These are phyloP conservation scores for Dryas alaskensis DNA, from an alignment of 306 rosid genomes.

Conservation along the genomic window DNA sequence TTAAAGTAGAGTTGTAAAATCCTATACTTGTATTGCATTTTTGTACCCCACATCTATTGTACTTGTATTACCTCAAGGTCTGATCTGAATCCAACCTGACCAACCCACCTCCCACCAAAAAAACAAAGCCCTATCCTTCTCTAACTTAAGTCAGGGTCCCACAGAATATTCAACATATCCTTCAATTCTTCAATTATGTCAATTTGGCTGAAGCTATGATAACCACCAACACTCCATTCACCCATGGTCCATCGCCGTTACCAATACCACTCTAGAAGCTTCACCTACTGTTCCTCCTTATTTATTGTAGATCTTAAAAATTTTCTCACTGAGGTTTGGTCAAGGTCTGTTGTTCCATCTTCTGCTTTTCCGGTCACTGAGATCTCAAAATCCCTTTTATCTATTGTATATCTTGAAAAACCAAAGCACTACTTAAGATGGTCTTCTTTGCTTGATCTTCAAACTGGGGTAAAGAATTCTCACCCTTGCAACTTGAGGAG, in stretches of 20 bases:
- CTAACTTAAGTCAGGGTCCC: too few species aligned
- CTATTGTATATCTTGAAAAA: not conserved
- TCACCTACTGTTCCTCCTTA: not conserved
- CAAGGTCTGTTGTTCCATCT: not conserved
- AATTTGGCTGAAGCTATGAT: too few species aligned
- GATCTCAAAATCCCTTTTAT: not conserved
- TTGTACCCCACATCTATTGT: too few species aligned
- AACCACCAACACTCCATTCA: too few species aligned
- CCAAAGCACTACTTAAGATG: not conserved
- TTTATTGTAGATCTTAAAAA: not conserved
- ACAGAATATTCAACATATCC: too few species aligned
- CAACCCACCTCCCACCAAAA: too few species aligned
- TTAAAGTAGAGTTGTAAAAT: too few species aligned
- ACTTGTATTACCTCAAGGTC: too few species aligned
- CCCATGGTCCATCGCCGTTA: not conserved
- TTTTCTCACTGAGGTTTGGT: not conserved
- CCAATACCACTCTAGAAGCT: not conserved
- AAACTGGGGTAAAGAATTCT: not conserved
- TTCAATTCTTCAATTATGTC: too few species aligned
- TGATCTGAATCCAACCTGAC: too few species aligned
- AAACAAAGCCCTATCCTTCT: too few species aligned
- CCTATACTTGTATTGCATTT: too few species aligned
- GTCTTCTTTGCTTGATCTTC: not conserved
- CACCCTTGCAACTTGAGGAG: not conserved
- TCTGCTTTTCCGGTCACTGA: not conserved